Conservation (phyloP, 176 grass and related monocot genomes). For the Cenchrus fungigraminus region DNA sequence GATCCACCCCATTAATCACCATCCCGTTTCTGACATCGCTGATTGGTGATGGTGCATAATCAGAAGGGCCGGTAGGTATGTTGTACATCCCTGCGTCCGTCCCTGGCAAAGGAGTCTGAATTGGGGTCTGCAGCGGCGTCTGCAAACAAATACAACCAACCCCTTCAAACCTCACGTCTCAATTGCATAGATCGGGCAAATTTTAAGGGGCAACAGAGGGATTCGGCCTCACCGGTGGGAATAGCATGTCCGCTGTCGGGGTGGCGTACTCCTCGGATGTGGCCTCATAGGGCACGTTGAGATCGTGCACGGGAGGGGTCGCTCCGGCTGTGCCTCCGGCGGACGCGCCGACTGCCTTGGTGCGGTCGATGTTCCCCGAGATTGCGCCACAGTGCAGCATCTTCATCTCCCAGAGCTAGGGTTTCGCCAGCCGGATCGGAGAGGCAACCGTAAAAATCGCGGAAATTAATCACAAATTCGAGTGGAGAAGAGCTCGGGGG, state of each 20-base stretch:
- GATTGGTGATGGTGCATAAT: conserved; percentile 85
- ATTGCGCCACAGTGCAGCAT: conserved; percentile 98
- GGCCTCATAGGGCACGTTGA: conserved; percentile 95
- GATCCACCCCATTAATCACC: conserved; percentile 51
- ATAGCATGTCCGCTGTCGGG: conserved; percentile 83
- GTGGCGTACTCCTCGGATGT: conserved; percentile 96
- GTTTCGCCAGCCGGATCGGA: conserved; percentile 40
- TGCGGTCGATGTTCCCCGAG: conserved; percentile 61
- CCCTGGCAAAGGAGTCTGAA: conserved; percentile 75
- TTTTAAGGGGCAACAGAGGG: background rate
- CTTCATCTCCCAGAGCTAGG: conserved; percentile 98
- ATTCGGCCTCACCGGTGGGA: conserved; percentile 64
- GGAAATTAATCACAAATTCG: conserved; percentile 27
- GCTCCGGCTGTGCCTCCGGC: conserved; percentile 32
- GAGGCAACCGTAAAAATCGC: conserved; percentile 40
- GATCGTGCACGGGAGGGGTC: conserved; percentile 72
- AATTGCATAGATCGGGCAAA: conserved; percentile 30
- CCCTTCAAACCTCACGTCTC: background rate
- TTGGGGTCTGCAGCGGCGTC: conserved; percentile 84
- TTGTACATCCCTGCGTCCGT: conserved; percentile 76
- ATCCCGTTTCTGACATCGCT: conserved; percentile 71
- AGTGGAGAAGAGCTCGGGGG: background rate
- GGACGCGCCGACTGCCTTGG: conserved; percentile 2
- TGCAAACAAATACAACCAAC: conserved; percentile 31
- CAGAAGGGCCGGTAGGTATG: conserved; percentile 80